Conservation (phyloP, 2,329 filamentous ascomycete genomes). For the Neurospora sp. region DNA sequence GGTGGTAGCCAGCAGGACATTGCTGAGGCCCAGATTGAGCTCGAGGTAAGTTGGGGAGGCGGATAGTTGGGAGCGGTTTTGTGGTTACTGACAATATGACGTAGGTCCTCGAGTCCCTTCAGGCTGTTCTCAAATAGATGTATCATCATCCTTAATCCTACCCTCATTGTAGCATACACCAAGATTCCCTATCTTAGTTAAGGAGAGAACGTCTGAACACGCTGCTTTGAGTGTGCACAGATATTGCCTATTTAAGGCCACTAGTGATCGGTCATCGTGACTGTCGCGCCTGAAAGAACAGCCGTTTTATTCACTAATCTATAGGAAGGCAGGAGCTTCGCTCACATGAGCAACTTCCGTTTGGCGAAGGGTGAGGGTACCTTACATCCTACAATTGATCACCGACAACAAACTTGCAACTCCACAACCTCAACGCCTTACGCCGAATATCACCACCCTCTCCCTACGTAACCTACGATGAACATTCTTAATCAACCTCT, state of each 20-base stretch:
- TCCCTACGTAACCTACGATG: not conserved
- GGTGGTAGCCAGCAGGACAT: slow-evolving; percentile 93
- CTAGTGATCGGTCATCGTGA: slow-evolving; percentile 2
- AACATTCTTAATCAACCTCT: not conserved
- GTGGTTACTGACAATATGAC: slow-evolving; percentile 26
- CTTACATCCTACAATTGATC: not conserved
- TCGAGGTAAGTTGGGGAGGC: slow-evolving; percentile 59
- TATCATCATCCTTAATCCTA: slow-evolving; percentile 30
- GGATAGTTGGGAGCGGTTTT: not conserved
- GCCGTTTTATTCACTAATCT: not conserved
- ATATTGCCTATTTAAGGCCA: not conserved
- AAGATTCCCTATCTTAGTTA: slow-evolving; percentile 16
- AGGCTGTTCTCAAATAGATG: slow-evolving; percentile 69
- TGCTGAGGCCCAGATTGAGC: slow-evolving; percentile 97
- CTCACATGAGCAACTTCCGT: not conserved
- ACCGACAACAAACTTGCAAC: not conserved
- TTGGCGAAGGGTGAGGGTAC: not conserved
- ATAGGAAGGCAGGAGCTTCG: not conserved
- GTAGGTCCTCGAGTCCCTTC: slow-evolving; percentile 74
- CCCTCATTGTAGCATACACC: slow-evolving; percentile 22
- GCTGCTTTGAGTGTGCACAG: slow-evolving; percentile 5
- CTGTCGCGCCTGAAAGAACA: not conserved
- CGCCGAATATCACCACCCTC: not conserved
- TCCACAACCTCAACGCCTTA: not conserved
- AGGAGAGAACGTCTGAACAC: slow-evolving; percentile 14